Conservation (phyloP, 805 yeast genomes). For the Candida chauliodis region DNA sequence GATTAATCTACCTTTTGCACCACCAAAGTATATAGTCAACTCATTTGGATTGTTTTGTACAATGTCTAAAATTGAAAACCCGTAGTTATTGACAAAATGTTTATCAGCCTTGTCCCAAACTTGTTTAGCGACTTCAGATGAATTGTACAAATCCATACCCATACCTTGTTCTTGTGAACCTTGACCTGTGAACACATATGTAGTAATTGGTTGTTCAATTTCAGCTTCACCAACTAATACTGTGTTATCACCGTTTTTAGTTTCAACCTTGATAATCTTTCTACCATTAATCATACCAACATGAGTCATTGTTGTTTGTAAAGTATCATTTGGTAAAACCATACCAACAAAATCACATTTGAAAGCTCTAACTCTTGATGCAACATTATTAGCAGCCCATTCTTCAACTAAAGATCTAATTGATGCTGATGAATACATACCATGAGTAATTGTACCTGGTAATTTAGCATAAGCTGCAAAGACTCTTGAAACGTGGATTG, state of each 20-base stretch:
- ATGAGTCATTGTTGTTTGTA: slow-evolving; percentile 86
- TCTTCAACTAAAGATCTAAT: slow-evolving; percentile 93
- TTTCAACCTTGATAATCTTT: slow-evolving; percentile 90
- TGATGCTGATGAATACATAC: slow-evolving; percentile 97
- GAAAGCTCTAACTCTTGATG: slow-evolving; percentile 93
- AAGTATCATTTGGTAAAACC: slow-evolving; percentile 94
- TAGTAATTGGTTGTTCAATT: slow-evolving; percentile 95
- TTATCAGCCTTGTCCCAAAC: slow-evolving; percentile 98
- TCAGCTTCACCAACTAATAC: slow-evolving; percentile 96
- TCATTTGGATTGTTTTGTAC: slow-evolving; percentile 95
- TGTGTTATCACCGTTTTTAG: slow-evolving; percentile 72
- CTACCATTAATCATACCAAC: slow-evolving; percentile 99
- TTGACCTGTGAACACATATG: slow-evolving; percentile 98
- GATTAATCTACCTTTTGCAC: slow-evolving; percentile 92
- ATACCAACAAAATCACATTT: slow-evolving; percentile 88
- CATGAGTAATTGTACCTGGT: slow-evolving; percentile 98
- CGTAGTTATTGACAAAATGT: slow-evolving; percentile 90
- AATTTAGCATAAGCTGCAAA: slow-evolving; percentile 89
- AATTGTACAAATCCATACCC: slow-evolving; percentile 98
- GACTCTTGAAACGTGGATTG: slow-evolving; percentile 94
- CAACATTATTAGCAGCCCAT: slow-evolving; percentile 97
- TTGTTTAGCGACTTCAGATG: slow-evolving; percentile 85
- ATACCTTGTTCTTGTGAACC: slow-evolving; percentile 99
- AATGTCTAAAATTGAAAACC: slow-evolving; percentile 94
- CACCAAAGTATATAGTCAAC: slow-evolving; percentile 94